Base-by-base conservation (phyloP, 441 rosid genomes). In the Cnidoscolus chayamansa region DNA sequence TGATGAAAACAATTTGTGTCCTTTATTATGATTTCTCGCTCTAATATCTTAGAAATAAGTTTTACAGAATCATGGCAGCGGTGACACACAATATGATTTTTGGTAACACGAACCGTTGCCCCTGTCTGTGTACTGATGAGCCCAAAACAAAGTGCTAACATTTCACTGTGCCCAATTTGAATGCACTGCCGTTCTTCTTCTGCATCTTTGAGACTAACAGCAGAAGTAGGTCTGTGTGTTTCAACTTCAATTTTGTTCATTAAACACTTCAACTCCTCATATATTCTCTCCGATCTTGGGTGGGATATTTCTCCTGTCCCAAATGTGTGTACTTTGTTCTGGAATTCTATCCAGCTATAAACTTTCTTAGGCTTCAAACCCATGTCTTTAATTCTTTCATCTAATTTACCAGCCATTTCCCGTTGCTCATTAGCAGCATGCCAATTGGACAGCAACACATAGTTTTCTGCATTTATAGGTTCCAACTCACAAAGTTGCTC, bases 251-350 rank as follows among this genome's bases (percentile, higher is more conserved):
- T 73, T 82, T 77, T 74, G 79, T 74, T 79, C 81, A 74, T 65
- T 40, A 83, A 75, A 57, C 45, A 58, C 62, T 73, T 66, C 37
- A 85, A 69, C 69, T 85, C 81, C 81, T 78, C 57, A 51, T 81
- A 81, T 72, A 87, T 79, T 62, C 74, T 64, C 79, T 74, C 84
- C 1, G 85, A 83, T 67, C 83, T 80, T 7, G 88, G 90, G 70
- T 85, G 88, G n/a, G 84, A 82, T 13, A 81, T 75, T 55, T 87
- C 86, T 37, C 85, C 84, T 10, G 86, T 87, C 10, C 86, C 86
- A 43, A 87, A 87, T 16, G 71, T 81, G 65, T 83, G 88, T 66
- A 87, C 85, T 74, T 83, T 85, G 25, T 85, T 82, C 53, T 56
- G 77, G 58, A 77, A 73, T 79, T 87, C 88, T 72, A 87, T 82